Percentiles rank a stretch among this genome's conserved stretches.
These are phyloP conservation scores for Daldinia loculata DNA, from an alignment of 495 filamentous ascomycete species.

Conservation along the genomic window DNA sequence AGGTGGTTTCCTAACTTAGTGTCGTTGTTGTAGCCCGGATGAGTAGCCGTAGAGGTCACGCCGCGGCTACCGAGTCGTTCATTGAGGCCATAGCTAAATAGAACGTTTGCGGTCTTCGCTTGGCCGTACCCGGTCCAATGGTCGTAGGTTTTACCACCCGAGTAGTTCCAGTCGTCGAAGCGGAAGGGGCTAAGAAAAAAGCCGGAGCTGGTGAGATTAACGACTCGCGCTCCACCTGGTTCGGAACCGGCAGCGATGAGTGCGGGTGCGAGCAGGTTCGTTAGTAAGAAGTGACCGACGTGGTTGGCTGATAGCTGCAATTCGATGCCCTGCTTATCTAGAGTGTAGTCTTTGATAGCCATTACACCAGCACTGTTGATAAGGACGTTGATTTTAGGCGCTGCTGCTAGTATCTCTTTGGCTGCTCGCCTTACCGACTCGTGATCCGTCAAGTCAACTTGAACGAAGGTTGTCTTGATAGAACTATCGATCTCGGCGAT, in stretches of 20 bases:
- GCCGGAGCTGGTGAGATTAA: conserved; percentile 51
- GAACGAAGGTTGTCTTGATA: conserved; percentile 40
- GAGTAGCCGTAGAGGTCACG: conserved; percentile 46
- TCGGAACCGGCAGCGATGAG: conserved; percentile 20
- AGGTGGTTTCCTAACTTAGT: conserved; percentile 18
- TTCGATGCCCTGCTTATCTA: conserved; percentile 51
- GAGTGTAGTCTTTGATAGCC: conserved; percentile 41
- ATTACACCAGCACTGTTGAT: conserved; percentile 73
- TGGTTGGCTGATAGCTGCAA: conserved; percentile 49
- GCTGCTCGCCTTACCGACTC: conserved; percentile 52
- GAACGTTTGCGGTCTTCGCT: conserved; percentile 60
- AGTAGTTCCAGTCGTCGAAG: conserved; percentile 47
- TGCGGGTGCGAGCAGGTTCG: conserved; percentile 50
- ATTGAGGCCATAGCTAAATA: conserved; percentile 54
- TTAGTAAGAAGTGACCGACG: conserved; percentile 45
- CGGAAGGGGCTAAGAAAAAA: conserved; percentile 43
- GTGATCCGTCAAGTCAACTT: conserved; percentile 53
- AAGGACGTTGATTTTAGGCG: conserved; percentile 49
- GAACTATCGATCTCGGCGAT: conserved; percentile 37
- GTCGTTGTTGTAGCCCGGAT: conserved; percentile 49
- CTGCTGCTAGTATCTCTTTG: conserved; percentile 46
- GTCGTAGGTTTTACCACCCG: conserved; percentile 53
- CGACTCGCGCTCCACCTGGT: conserved; percentile 43
- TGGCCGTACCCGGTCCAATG: conserved; percentile 54
- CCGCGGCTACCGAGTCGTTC: conserved; percentile 43